Evolutionary conservation across 768 basidiomycete genomes (phyloP).

Genomic region (Amanita brunnescens): DNA sequence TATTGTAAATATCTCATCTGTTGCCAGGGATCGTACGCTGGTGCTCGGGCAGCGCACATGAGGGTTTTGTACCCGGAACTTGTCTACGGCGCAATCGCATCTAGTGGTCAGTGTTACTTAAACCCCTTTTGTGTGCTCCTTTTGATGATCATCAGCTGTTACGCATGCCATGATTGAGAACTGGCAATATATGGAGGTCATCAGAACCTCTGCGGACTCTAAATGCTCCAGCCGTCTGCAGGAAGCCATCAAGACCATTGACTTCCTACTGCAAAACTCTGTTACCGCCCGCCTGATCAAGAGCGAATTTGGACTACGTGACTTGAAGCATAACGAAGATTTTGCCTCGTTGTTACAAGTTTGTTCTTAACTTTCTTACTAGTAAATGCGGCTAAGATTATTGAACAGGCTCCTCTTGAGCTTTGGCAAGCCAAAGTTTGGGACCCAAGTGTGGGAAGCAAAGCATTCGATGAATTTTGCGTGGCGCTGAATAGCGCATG

Average conservation of each 20-base stretch:
- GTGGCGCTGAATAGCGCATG: conserved; percentile 27
- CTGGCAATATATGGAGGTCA: conserved; percentile 87
- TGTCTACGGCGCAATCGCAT: conserved; percentile 83
- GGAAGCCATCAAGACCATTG: conserved; percentile 50
- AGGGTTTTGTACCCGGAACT: conserved; percentile 77
- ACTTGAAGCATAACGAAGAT: conserved; percentile 65
- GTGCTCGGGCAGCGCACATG: conserved; percentile 91
- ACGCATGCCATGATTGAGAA: conserved; percentile 77
- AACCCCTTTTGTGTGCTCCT: conserved; percentile 1
- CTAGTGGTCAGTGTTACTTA: conserved; percentile 47
- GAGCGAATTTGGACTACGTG: conserved; percentile 64
- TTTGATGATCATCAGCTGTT: conserved; percentile 42
- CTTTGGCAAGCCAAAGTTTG: conserved; percentile 83
- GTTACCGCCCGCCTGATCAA: conserved; percentile 49
- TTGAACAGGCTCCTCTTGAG: conserved; percentile 48
- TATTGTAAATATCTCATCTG: not conserved
- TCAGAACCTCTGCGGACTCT: conserved; percentile 58
- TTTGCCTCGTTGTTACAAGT: conserved; percentile 69
- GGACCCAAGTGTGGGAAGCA: conserved; percentile 66
- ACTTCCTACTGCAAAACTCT: conserved; percentile 46
- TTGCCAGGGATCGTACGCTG: conserved; percentile 79
- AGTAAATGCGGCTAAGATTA: not conserved
- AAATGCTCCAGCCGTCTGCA: conserved; percentile 52
- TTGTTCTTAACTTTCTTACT: not conserved
- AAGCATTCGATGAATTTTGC: conserved; percentile 64